A percentile compares a stretch with the other conserved stretches of the same genome.
phyloP scores from a whole-genome alignment of 1,139 yeast species.

The Yamadazyma spencermartinsiae region DNA sequence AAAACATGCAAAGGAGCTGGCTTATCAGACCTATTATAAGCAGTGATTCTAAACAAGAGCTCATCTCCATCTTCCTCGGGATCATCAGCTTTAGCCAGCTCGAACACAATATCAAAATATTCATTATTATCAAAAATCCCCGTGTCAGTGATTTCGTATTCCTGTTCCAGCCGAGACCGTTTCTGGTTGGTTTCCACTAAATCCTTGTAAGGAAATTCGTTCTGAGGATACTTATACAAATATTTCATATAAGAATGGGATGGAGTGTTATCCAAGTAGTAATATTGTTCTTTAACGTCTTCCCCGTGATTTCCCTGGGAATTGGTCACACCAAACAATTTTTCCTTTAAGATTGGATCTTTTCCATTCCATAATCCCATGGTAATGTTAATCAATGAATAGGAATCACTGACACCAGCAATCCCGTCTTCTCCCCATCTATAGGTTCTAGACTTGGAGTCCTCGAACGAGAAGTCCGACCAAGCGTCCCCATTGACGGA shows the following conservation, averaged over 20 bases:
- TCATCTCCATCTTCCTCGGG: constrained; percentile 86
- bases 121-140: constrained; percentile 75
- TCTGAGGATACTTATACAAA: constrained; percentile 88
- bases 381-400: constrained; percentile 73
- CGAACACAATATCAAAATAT: constrained; percentile 88
- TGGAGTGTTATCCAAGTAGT: constrained; percentile 89
- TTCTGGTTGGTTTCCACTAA: constrained; percentile 69
- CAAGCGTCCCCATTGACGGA: constrained; percentile 89
- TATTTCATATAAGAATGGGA: constrained; percentile 93
- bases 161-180: constrained; percentile 63
- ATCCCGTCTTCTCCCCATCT: constrained; percentile 98
- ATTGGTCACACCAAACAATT: constrained; percentile 86
- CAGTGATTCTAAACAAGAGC: constrained; percentile 85
- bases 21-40: constrained; percentile 80
- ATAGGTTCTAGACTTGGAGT: constrained; percentile 78
- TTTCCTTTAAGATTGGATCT: constrained; percentile 84
- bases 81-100: constrained; percentile 86
- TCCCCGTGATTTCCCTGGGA: constrained; percentile 97
- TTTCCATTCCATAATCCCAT: constrained; percentile 92
- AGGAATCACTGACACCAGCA: constrained; percentile 88
- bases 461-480: constrained; percentile 88
- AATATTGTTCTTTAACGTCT: constrained; percentile 83
- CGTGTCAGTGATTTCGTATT: constrained; percentile 75
- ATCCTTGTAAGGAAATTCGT: constrained; percentile 78
- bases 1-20: constrained; percentile 86